Evolutionary conservation across 1,284 basidiomycete species (phyloP).

Genomic region (Phaffia rhodozyma): DNA sequence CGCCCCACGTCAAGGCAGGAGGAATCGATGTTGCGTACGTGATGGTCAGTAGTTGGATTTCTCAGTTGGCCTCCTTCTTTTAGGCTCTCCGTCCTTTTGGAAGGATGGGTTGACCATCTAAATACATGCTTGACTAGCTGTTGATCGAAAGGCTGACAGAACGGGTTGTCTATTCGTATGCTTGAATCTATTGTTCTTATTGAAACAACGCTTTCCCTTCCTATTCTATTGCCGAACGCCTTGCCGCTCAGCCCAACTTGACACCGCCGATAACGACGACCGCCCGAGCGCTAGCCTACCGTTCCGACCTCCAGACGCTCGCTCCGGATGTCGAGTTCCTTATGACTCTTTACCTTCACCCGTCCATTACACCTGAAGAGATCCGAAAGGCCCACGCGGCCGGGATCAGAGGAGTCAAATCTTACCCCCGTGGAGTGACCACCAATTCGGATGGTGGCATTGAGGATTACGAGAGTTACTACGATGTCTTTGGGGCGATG

Average conservation of each 20-base stretch:
- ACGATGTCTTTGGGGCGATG: constrained; percentile 91
- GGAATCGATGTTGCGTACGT: constrained; percentile 90
- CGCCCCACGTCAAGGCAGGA: constrained; percentile 78
- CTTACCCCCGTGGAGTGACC: constrained; percentile 93
- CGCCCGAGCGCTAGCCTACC: constrained; percentile 70
- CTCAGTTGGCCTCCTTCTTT: constrained; percentile 4
- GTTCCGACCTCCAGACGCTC: constrained; percentile 57
- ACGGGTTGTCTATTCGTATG: too few relatives aligned
- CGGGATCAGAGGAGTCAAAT: constrained; percentile 90
- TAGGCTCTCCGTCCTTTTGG: not conserved
- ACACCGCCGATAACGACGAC: constrained; percentile 83
- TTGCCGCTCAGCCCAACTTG: constrained; percentile 65
- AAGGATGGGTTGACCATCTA: not conserved
- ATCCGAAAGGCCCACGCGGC: constrained; percentile 73
- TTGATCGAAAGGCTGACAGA: not conserved
- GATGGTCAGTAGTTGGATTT: constrained; percentile 52
- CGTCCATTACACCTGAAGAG: constrained; percentile 79
- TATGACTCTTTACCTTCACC: constrained; percentile 91
- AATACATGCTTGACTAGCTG: not conserved
- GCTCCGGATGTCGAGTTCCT: constrained; percentile 74
- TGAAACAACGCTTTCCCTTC: not conserved
- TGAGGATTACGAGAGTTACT: constrained; percentile 89
- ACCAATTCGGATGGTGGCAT: constrained; percentile 96
- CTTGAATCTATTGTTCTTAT: not conserved
- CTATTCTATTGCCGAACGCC: not conserved